A percentile compares a stretch with the other conserved stretches of the same genome.
Evolutionary conservation across 345 rosid species (phyloP).

Genomic region (Eucalyptus sp.): DNA sequence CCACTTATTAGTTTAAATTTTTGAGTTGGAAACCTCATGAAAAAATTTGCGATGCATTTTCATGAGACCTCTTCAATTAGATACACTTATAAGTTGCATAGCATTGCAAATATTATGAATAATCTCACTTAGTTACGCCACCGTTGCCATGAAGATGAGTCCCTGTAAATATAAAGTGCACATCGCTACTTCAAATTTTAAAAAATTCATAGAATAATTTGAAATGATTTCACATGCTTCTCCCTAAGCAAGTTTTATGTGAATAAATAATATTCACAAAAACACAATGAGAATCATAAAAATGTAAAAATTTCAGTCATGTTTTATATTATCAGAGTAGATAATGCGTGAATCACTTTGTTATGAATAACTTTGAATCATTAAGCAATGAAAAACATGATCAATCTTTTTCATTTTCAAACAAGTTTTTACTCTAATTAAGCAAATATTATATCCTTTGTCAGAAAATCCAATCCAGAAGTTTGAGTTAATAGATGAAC

Average conservation of each 20-base stretch:
- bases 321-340: background rate
- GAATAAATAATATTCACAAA: too few relatives aligned
- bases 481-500: background rate
- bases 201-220: background rate
- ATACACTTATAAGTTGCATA: background rate
- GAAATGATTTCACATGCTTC: background rate
- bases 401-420: background rate
- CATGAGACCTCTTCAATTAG: background rate
- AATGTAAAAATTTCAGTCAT: background rate
- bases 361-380: background rate
- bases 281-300: background rate
- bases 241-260: background rate
- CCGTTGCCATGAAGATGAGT: background rate
- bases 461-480: background rate
- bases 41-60: background rate
- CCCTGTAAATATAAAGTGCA: background rate
- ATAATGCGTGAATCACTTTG: background rate
- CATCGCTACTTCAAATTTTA: too few relatives aligned
- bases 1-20: too few relatives aligned
- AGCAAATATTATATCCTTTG: background rate
- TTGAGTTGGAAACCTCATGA: too few relatives aligned
- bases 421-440: background rate
- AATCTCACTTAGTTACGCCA: background rate
- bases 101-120: background rate
- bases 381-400: background rate